Conservation (phyloP, 2,329 filamentous ascomycete species). For the Clarireedia paspali region DNA sequence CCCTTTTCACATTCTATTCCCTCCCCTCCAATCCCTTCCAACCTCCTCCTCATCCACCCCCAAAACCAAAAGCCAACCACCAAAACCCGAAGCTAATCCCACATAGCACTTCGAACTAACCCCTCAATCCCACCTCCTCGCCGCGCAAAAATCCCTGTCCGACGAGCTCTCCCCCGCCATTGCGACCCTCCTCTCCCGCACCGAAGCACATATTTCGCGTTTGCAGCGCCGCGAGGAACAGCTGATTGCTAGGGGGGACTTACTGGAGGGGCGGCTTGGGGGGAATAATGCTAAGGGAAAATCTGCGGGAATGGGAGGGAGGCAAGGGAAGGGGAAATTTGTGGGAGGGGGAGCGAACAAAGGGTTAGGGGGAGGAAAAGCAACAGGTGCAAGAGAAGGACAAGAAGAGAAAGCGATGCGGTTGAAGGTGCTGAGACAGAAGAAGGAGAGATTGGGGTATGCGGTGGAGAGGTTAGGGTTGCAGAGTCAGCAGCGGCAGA, state of each 20-base stretch:
- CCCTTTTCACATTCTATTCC: not conserved
- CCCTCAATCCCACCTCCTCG: conserved; percentile 54
- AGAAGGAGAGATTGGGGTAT: conserved; percentile 64
- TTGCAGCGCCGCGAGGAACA: conserved; percentile 58
- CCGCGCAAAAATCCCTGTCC: conserved; percentile 57
- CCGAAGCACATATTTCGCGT: conserved; percentile 57
- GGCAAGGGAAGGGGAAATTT: conserved; percentile 26
- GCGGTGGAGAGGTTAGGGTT: conserved; percentile 60
- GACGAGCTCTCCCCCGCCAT: conserved; percentile 69
- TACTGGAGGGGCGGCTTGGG: conserved; percentile 56
- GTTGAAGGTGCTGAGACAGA: conserved; percentile 54
- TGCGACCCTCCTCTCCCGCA: conserved; percentile 51
- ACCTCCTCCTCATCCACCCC: not conserved
- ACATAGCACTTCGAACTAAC: conserved; percentile 64
- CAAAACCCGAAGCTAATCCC: not conserved
- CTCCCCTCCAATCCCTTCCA: not conserved
- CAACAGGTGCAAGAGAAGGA: conserved; percentile 10
- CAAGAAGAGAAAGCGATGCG: conserved; percentile 31
- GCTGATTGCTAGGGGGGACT: conserved; percentile 56
- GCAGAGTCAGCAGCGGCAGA: conserved; percentile 60
- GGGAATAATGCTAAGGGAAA: conserved; percentile 36
- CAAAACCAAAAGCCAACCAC: not conserved
- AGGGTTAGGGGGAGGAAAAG: conserved; percentile 15
- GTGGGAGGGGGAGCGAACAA: not conserved
- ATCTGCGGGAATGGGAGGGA: conserved; percentile 31